phyloP scores from a whole-genome alignment of 495 filamentous ascomycete genomes.

The Usnea hakonensis region DNA sequence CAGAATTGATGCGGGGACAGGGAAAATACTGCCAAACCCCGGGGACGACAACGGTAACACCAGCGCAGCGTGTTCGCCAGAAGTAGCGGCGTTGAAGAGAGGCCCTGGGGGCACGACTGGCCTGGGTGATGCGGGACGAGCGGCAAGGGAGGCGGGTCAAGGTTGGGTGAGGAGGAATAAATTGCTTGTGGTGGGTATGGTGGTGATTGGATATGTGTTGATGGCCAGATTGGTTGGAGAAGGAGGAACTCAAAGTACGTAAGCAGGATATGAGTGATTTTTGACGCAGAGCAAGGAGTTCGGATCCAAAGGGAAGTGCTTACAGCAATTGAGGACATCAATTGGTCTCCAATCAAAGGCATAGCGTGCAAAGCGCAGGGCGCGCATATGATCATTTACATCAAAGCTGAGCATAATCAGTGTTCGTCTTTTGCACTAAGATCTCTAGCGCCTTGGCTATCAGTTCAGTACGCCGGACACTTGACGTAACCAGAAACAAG shows the following conservation, averaged over 20 bases:
- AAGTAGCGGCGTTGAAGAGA: conserved; percentile 58
- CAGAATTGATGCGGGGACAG: conserved; percentile 71
- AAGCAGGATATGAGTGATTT: background rate
- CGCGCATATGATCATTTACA: background rate
- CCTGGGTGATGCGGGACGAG: conserved; percentile 73
- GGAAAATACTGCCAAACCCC: conserved; percentile 46
- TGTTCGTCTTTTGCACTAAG: too few relatives aligned
- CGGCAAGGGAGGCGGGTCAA: conserved; percentile 66
- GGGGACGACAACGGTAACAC: conserved; percentile 22
- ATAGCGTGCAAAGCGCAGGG: background rate
- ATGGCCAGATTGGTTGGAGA: conserved; percentile 64
- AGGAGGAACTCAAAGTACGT: conserved; percentile 21
- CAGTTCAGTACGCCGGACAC: too few relatives aligned
- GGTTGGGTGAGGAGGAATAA: conserved; percentile 76
- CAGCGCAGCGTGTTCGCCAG: conserved; percentile 44
- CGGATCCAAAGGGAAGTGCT: background rate
- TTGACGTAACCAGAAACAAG: too few relatives aligned
- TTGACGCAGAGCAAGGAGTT: background rate
- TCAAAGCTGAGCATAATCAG: background rate
- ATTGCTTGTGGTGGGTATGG: conserved; percentile 55
- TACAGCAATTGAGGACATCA: background rate
- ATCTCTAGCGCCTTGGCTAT: too few relatives aligned
- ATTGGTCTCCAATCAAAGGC: background rate
- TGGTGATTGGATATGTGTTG: conserved; percentile 72
- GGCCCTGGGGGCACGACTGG: conserved; percentile 61